These are phyloP conservation scores for Acanthamoeba polyphaga DNA, from an alignment of 208 protist species.

Conservation along the genomic window DNA sequence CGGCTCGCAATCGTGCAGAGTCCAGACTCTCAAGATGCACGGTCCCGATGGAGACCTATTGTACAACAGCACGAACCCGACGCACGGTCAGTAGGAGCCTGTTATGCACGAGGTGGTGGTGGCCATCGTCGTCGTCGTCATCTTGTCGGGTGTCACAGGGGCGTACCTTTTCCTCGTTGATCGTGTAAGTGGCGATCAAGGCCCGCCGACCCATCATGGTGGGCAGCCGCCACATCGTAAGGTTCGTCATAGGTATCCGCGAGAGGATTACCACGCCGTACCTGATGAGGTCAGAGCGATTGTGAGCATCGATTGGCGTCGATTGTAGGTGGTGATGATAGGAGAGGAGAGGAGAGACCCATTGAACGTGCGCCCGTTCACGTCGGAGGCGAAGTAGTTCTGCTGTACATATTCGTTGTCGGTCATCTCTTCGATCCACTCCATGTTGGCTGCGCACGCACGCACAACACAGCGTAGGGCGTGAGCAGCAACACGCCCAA, in stretches of 20 bases:
- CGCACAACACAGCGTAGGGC: background rate
- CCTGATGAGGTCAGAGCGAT: background rate
- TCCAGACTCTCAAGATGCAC: conserved; percentile 74
- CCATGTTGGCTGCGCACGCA: background rate
- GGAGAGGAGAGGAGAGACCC: background rate
- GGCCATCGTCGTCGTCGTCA: no score
- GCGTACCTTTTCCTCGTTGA: conserved; percentile 1
- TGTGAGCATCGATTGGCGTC: background rate
- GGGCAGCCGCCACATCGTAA: conserved; percentile 27
- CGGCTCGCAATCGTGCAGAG: background rate
- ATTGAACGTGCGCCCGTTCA: background rate
- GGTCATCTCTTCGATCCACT: conserved; percentile 61
- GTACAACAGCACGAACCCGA: no score
- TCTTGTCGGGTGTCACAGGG: background rate
- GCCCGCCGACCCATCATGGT: conserved; percentile 2
- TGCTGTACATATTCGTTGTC: background rate
- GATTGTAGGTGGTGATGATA: background rate
- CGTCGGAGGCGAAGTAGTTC: conserved; percentile 12
- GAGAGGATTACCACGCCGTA: conserved; percentile 48
- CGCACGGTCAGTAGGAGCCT: no score
- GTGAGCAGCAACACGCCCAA: background rate
- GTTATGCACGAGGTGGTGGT: background rate
- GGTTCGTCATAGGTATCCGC: conserved; percentile 6
- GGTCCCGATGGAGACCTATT: conserved; percentile 8
- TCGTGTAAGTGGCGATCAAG: background rate